A percentile compares a stretch with the other conserved stretches of the same genome.
Conservation (phyloP, 2,329 filamentous ascomycete genomes). For the Hansfordia pulvinata region DNA sequence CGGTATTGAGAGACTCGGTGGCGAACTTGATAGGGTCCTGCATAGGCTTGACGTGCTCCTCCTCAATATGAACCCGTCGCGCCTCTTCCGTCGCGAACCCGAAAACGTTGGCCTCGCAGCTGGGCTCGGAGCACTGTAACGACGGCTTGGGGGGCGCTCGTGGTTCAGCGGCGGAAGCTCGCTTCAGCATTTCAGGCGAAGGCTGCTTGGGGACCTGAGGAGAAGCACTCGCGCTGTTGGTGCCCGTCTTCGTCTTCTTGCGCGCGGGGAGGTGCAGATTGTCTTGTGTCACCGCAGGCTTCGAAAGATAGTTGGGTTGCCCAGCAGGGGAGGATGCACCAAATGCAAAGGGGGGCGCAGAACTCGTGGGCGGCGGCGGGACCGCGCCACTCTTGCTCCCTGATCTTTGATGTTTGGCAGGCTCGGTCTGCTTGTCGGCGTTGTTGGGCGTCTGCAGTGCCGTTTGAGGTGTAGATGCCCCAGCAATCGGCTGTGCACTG, state of each 20-base stretch:
- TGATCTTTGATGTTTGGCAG: constrained; percentile 30
- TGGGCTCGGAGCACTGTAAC: constrained; percentile 36
- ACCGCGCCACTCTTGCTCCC: constrained; percentile 32
- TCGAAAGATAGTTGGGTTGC: constrained; percentile 40
- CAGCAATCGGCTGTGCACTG: constrained; percentile 13
- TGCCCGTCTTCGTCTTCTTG: constrained; percentile 39
- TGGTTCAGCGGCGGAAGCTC: constrained; percentile 14
- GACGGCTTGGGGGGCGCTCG: constrained; percentile 24
- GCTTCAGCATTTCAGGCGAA: constrained; percentile 30
- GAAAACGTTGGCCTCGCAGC: constrained; percentile 35
- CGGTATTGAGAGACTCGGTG: constrained; percentile 31
- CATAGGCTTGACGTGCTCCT: constrained; percentile 43
- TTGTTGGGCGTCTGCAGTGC: constrained; percentile 30
- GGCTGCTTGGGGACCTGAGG: constrained; percentile 32
- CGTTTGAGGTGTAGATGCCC: constrained; percentile 18
- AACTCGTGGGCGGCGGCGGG: constrained; percentile 42
- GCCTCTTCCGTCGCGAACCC: constrained; percentile 42
- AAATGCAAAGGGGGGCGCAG: constrained; percentile 43
- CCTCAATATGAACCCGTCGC: constrained; percentile 36
- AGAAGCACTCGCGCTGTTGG: constrained; percentile 27
- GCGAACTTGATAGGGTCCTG: constrained; percentile 40
- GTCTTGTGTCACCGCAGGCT: constrained; percentile 34
- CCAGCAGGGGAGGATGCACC: constrained; percentile 44
- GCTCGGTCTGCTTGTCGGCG: constrained; percentile 36
- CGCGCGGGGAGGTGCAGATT: constrained; percentile 41